Percentiles rank a stretch among this genome's conserved stretches.
Evolutionary conservation across 2,329 filamentous ascomycete genomes (phyloP).

Genomic region (Lecanoromycetidae sp.): DNA sequence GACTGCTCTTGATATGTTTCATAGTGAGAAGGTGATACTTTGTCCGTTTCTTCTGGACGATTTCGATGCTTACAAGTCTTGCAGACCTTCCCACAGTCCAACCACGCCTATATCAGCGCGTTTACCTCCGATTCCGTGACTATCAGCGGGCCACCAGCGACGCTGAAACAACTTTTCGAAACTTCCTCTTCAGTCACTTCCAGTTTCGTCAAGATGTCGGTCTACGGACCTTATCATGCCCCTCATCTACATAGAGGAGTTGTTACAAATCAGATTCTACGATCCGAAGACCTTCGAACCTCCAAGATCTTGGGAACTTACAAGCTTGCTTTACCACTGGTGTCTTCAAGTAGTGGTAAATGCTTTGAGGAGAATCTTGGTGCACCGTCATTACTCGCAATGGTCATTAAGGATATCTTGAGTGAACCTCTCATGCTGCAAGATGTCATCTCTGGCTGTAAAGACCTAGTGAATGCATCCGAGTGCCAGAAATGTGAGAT

Average conservation of each 20-base stretch:
- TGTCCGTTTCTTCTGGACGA: neutral
- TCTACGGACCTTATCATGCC: conserved; percentile 48
- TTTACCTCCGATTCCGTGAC: conserved; percentile 38
- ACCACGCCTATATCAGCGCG: conserved; percentile 34
- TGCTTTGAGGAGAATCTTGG: conserved; percentile 7
- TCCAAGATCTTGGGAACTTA: conserved; percentile 20
- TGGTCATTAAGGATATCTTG: conserved; percentile 12
- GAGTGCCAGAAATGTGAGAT: conserved; percentile 2
- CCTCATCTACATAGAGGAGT: conserved; percentile 37
- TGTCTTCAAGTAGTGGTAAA: conserved; percentile 23
- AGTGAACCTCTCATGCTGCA: neutral
- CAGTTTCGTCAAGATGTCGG: conserved; percentile 38
- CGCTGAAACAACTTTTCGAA: conserved; percentile 34
- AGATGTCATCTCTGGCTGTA: conserved; percentile 7
- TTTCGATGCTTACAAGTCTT: conserved; percentile 1
- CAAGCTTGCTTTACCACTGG: conserved; percentile 23
- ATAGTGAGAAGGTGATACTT: conserved; percentile 39
- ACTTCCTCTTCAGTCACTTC: conserved; percentile 30
- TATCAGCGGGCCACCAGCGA: conserved; percentile 43
- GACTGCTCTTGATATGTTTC: conserved; percentile 44
- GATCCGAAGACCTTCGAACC: neutral
- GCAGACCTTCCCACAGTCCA: conserved; percentile 17
- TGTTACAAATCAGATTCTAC: conserved; percentile 20
- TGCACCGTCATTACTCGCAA: conserved; percentile 2
- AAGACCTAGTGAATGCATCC: neutral